Evolutionary conservation across 306 rosid species (phyloP), one percentile per base, ranked within the genome.

Genomic region (Quercus mongolica): DNA sequence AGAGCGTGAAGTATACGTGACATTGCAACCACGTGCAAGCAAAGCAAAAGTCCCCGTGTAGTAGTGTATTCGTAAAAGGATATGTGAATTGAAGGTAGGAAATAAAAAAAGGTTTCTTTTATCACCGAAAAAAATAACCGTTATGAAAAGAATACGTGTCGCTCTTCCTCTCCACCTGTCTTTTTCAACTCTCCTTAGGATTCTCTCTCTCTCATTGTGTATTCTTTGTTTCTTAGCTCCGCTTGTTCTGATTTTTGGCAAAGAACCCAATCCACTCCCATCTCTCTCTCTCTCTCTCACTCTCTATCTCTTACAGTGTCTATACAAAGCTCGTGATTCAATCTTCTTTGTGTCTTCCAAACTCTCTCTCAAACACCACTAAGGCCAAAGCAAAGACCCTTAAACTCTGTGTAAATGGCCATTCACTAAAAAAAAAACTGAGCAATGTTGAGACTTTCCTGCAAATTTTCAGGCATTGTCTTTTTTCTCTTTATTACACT

Each of bases 111-210:
- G 21, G 17, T 38, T 84, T 74, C 54, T 7, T 7, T 80, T 56
- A 65, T 52, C 79, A 52, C 46, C 79, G 23, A 41, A 41, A 49
- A 84, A 94, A 82, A 77, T 80, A 78, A 89, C 96, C 96, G 99
- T 93, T 91, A 77, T 3, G 56, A 57, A 23, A 0, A 0, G 71
- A 46, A 89, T 86, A 91, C 88, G 93, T 93, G 96, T 81, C 88
- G 4, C 1, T 21, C 11, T 51, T 23, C 35, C 69, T 1, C 76
- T 63, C 90, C 92, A 90, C 82, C 84, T 89, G 91, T 91, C 92
- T 15, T 55, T 68, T 68, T 78, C 89, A 68, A 80, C 80, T 69
- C 77, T 64, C 49, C 95, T 76, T 88, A 54, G 92, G 91, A 89
- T 91, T 86, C 95, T 88, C 87, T 78, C 20, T 41, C 46, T 41